Evolutionary conservation across 1,284 basidiomycete genomes (phyloP), one percentile per base, ranked within the genome.

Genomic region (Ceratobasidium sp.): DNA sequence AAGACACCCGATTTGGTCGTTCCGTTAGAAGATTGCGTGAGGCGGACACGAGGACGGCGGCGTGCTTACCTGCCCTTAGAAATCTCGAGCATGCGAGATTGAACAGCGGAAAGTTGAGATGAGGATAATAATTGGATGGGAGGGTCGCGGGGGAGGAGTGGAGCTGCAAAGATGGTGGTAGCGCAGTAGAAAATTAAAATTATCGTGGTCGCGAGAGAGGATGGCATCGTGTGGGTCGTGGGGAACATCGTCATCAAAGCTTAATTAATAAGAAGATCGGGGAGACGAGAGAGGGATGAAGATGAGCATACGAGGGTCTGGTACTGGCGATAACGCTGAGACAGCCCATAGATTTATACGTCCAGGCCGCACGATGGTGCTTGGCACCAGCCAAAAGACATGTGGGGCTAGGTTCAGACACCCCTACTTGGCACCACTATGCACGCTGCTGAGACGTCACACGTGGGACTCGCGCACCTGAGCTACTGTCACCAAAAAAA

Each of bases 41-140:
- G 66, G 53, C 51, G 9, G 24, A n/a, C 36, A 57, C 51, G 64
- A 51, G 51, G 31, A 53, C n/a, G n/a, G 31, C 11, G 41, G 29
- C 56, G 54, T 50, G 56, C 67, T 27, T 48, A 71, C 67, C 67
- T 71, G 9, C 54, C 67, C 45, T 59, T 71, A 5, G 67, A 57
- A 5, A 47, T 24, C 27, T 71, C 67, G 2, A 71, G 41, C 67
- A 71, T 71, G 22, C 56, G 67, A 17, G 67, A 24, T 48, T 71
- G 54, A 19, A 71, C 54, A 24, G 56, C 24, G 14, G 54, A 24
- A 5, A 71, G 41, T 33, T 60, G 67, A 8, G 53, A 47, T 7
- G 67, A 7, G 48, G 67, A 48, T 2, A 53, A n/a, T 27, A 71
- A 31, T 24, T 54, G 41, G 27, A 14, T 19, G 1, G 51, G 48